Conservation (phyloP, 176 grass and related monocot genomes). For the Lolium rigidum region DNA sequence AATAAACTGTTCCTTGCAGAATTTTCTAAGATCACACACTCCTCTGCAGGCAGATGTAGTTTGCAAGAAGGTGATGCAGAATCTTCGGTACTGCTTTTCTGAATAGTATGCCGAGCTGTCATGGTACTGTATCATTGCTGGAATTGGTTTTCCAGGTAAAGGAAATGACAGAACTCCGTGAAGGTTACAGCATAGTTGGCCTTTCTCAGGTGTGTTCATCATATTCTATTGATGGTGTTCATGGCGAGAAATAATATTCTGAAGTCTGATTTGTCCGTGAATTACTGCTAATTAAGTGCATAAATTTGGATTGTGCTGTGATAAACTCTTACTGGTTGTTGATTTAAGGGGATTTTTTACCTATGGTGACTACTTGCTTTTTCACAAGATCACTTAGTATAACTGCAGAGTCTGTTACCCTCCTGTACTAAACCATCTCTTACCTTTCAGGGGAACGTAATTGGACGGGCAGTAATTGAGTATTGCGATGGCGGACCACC, state of each 20-base stretch:
- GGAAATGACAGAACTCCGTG: slow-evolving; percentile 75
- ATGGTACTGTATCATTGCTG: slow-evolving; percentile 41
- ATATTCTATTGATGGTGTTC: slow-evolving; percentile 25
- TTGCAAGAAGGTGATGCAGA: slow-evolving; percentile 83
- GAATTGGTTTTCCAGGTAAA: slow-evolving; percentile 80
- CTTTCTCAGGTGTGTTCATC: slow-evolving; percentile 81
- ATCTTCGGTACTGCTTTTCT: slow-evolving; percentile 40
- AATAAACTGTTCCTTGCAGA: slow-evolving; percentile 29
- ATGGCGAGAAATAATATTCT: slow-evolving; percentile 1
- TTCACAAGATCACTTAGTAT: slow-evolving; percentile 29
- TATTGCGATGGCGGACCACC: slow-evolving; percentile 75
- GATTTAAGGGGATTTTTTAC: slow-evolving; percentile 8
- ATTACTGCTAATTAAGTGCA: neutral
- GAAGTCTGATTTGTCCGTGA: neutral
- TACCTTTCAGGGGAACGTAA: slow-evolving; percentile 84
- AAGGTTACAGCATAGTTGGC: slow-evolving; percentile 89
- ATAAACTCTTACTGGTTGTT: slow-evolving; percentile 31
- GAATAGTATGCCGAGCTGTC: slow-evolving; percentile 37
- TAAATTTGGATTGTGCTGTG: neutral
- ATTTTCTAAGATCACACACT: slow-evolving; percentile 19
- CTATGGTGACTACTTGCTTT: neutral
- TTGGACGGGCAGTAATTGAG: slow-evolving; percentile 86
- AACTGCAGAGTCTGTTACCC: slow-evolving; percentile 8
- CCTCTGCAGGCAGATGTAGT: slow-evolving; percentile 71
- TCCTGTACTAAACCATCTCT: slow-evolving; percentile 26